Evolutionary conservation across 1,139 yeast genomes (phyloP), one percentile per base, ranked within the genome.

Genomic region (Schizosaccharomyces versatilis): DNA sequence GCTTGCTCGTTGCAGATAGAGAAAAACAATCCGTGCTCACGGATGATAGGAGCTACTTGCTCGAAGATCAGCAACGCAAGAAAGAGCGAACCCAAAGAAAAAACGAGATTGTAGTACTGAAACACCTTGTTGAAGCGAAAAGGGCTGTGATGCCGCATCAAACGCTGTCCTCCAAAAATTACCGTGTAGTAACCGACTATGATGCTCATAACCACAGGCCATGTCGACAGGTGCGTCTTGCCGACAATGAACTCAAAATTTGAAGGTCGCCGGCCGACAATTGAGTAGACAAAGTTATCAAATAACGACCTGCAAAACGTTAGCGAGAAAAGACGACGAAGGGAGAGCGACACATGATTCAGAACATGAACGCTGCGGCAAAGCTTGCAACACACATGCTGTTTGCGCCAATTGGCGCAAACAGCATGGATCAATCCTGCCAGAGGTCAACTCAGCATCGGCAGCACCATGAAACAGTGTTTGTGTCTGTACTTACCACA

Each of bases 11-110:
- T 71, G 69, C 98, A 90, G 62, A 90, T 81, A 53, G 96, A 84
- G 69, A 80, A 84, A 67, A 84, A 80, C 41, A 90, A 61, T 15
- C 98, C 98, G 64, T 86, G 78, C 60, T 77, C 66, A 64, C 73
- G 74, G 61, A 88, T 71, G 67, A 84, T 84, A 53, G 97, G 97
- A 57, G 84, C 66, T 61, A 88, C 71, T 71, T 90, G 98, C 71
- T 90, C 98, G 56, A 80, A 69, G 64, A 84, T 70, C 63, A 90
- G 75, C 57, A 80, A 61, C 61, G 86, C 73, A 65, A 90, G 73
- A n/a, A 73, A 65, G 60, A 81, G 74, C 6, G 95, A 84, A 57
- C 79, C 73, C 41, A 75, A 58, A 6, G 98, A 86, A 66, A 90
- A 75, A 41, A 78, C 62, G 61, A 88, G 66, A 70, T 90, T 90